Conservation (phyloP, 305 asterid species). For the Rubia peregrina region DNA sequence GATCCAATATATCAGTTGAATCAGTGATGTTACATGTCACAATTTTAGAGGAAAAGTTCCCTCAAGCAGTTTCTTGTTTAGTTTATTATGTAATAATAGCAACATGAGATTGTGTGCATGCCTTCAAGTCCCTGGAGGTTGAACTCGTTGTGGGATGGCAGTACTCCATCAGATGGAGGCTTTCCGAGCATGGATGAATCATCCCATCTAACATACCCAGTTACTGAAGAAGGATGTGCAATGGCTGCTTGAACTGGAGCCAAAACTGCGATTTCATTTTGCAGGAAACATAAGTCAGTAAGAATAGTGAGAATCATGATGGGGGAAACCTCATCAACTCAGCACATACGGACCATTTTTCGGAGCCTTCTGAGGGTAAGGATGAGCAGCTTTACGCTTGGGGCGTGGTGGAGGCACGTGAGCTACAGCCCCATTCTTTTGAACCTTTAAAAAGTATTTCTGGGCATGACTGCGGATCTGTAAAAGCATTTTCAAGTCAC, state of each 20-base stretch:
- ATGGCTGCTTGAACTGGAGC: conserved; percentile 60
- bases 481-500: conserved; percentile 8
- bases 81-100: conserved; percentile 7
- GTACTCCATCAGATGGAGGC: conserved; percentile 40
- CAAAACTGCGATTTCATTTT: conserved; percentile 37
- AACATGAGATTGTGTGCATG: conserved; percentile 25
- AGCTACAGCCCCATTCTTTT: conserved; percentile 84
- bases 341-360: conserved; percentile 60
- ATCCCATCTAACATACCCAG: conserved; percentile 66
- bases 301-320: conserved; percentile 13
- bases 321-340: conserved; percentile 7
- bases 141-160: conserved; percentile 55
- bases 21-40: conserved; percentile 38
- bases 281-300: conserved; percentile 21
- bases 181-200: conserved; percentile 48
- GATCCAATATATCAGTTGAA: conserved; percentile 73
- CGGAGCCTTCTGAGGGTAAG: conserved; percentile 96
- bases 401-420: conserved; percentile 99
- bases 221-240: conserved; percentile 55
- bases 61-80: background rate
- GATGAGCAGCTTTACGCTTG: conserved; percentile 97
- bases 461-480: conserved; percentile 99
- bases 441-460: conserved; percentile 88
- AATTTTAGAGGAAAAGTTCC: conserved; percentile 27
- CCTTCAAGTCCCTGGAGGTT: conserved; percentile 59